Conservation (phyloP, 768 basidiomycete species). For the Termitomyces sp. region DNA sequence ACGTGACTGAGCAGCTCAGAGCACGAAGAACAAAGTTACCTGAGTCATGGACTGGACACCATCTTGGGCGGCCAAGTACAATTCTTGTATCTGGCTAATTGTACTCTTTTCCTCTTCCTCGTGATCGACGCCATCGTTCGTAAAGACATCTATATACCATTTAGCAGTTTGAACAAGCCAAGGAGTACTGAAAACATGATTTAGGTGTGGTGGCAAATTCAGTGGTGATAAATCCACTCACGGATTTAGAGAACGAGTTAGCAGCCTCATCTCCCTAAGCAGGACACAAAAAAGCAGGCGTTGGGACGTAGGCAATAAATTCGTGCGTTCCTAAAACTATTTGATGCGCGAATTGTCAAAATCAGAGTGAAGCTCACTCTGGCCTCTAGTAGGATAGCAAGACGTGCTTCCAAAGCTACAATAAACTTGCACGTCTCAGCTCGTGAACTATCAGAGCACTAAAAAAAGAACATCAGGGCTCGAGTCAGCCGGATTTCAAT, state of each 20-base stretch:
- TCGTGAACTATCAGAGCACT: slow-evolving; percentile 24
- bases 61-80: slow-evolving; percentile 49
- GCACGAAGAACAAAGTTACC: slow-evolving; percentile 24
- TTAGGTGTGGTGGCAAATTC: background rate
- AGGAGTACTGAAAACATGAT: slow-evolving; percentile 25
- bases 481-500: background rate
- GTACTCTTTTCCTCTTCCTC: slow-evolving; percentile 37
- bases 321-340: slow-evolving; percentile 43
- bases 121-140: slow-evolving; percentile 30
- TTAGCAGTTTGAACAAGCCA: slow-evolving; percentile 39
- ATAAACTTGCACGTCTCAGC: slow-evolving; percentile 39
- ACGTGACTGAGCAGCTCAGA: slow-evolving; percentile 11
- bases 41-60: slow-evolving; percentile 36
- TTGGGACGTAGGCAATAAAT: slow-evolving; percentile 47
- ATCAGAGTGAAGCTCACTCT: slow-evolving; percentile 34
- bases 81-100: slow-evolving; percentile 35
- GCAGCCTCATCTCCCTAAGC: slow-evolving; percentile 56
- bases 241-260: slow-evolving; percentile 60
- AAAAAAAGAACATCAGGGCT: background rate
- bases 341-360: background rate
- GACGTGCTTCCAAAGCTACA: slow-evolving; percentile 47
- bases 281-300: slow-evolving; percentile 54
- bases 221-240: slow-evolving; percentile 23
- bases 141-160: slow-evolving; percentile 37
- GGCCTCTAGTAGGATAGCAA: slow-evolving; percentile 50